Evolutionary conservation across 2,329 filamentous ascomycete genomes (phyloP), one percentile per base, ranked within the genome.

Genomic region (Claviceps monticola): DNA sequence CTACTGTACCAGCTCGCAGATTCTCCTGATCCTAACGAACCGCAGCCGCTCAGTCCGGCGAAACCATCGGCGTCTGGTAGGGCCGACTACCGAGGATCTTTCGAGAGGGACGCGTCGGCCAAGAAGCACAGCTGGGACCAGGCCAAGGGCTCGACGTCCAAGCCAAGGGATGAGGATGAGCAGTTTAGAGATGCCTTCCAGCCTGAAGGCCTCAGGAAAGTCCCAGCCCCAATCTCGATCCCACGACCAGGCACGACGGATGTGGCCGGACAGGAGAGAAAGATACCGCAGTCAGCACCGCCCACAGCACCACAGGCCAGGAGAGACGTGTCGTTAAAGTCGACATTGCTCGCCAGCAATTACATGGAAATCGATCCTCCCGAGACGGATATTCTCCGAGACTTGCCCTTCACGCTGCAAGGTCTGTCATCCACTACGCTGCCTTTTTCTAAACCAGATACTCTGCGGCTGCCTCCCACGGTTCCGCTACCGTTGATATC

Each of bases 401-500:
- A 97, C 62, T 73, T 97, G 3, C 90, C 93, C 0, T 97, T 93
- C 62, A 96, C 90, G 0, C 73, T 97, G 0, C 93, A 97, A 67
- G 93, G 93, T 0, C 73, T 97, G 2, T 94, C 89, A 1, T 95
- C 91, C 0, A 84, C 85, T 1, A 88, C 90, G 56, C 71, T 97
- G 41, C 78, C 83, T 0, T 97, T 97, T 57, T 71, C 78, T 9
- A 80, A 81, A 14, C 74, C 80, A 23, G 79, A 82, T 21, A 80
- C 78, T 2, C 70, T 97, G 50, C 86, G 82, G 61, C 71, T 98
- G 26, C 94, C 93, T 0, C 61, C 81, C 0, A 87, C 83, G 0
- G 74, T 98, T 5, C 89, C 93, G 1, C 74, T 90, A 5, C 91
- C 93, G 2, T 74, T 97, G 9, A 74, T 97, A 14, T 90, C 89